These are phyloP conservation scores for Ogataea pignaliae DNA, from an alignment of 805 yeast species.

Conservation along the genomic window DNA sequence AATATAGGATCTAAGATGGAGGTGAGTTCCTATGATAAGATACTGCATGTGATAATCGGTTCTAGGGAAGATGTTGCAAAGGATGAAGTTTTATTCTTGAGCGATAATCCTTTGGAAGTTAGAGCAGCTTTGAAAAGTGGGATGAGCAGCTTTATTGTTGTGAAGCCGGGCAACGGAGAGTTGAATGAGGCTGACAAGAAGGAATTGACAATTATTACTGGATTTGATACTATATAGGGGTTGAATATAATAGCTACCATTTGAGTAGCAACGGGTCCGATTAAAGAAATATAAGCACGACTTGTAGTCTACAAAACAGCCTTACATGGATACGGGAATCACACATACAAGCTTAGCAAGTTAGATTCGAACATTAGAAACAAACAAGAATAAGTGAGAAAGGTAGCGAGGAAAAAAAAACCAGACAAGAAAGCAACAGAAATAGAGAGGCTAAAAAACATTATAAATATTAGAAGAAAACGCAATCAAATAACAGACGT, in stretches of 20 bases:
- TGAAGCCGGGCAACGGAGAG: conserved; percentile 71
- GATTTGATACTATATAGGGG: conserved; percentile 25
- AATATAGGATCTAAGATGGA: conserved; percentile 74
- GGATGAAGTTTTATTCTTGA: conserved; percentile 53
- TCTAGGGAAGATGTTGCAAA: conserved; percentile 19
- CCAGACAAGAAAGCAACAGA: no score
- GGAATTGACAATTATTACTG: conserved; percentile 23
- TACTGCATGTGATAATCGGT: conserved; percentile 31
- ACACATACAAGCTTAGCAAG: no score
- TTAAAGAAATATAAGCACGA: no score
- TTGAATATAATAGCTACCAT: no score
- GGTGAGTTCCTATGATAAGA: conserved; percentile 51
- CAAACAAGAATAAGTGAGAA: no score
- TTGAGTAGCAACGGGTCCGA: no score
- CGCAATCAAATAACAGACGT: background rate
- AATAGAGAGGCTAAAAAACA: no score
- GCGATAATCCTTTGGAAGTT: conserved; percentile 78
- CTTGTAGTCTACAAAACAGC: no score
- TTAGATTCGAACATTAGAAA: no score
- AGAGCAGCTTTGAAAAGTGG: conserved; percentile 70
- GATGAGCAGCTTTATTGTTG: conserved; percentile 51
- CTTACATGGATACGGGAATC: no score
- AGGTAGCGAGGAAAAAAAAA: no score
- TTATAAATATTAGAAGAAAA: background rate
- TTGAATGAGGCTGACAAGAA: conserved; percentile 34